phyloP scores from a whole-genome alignment of 1,284 basidiomycete species.

The Cryptococcus jaspeensis region DNA sequence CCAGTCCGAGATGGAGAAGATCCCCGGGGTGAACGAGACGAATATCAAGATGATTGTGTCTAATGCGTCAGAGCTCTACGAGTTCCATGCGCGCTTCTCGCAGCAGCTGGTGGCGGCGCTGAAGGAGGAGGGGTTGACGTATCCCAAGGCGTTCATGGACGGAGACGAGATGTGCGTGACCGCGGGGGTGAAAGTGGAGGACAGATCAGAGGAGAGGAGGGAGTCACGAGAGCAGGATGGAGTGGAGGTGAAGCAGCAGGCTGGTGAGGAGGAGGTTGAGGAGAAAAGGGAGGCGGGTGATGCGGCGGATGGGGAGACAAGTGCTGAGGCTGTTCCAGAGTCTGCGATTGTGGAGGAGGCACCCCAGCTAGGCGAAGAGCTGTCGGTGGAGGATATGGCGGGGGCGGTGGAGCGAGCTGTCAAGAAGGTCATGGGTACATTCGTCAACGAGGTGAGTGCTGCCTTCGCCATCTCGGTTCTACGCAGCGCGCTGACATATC shows the following conservation, averaged over 20 bases:
- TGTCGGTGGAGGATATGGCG: constrained; percentile 14
- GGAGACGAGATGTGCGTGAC: neutral
- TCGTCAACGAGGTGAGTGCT: constrained; percentile 63
- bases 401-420: constrained; percentile 56
- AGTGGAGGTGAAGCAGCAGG: too few species aligned
- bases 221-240: too few species aligned
- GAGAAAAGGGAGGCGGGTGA: too few species aligned
- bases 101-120: constrained; percentile 55
- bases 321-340: neutral
- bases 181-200: neutral
- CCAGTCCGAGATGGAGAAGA: constrained; percentile 51
- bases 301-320: too few species aligned
- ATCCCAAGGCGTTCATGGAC: neutral
- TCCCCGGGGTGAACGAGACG: constrained; percentile 46
- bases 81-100: constrained; percentile 66
- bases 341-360: constrained; percentile 9
- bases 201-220: neutral
- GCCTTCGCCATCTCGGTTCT: too few species aligned
- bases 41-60: constrained; percentile 57
- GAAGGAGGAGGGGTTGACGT: constrained; percentile 55
- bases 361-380: too few species aligned
- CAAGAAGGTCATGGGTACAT: constrained; percentile 61
- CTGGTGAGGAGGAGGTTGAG: too few species aligned
- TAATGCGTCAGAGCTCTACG: constrained; percentile 71
- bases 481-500: too few species aligned